A percentile compares a stretch with the other conserved stretches of the same genome.
phyloP scores from a whole-genome alignment of 163 green algal genomes.

The Chlamydomonas reinhardtii region DNA sequence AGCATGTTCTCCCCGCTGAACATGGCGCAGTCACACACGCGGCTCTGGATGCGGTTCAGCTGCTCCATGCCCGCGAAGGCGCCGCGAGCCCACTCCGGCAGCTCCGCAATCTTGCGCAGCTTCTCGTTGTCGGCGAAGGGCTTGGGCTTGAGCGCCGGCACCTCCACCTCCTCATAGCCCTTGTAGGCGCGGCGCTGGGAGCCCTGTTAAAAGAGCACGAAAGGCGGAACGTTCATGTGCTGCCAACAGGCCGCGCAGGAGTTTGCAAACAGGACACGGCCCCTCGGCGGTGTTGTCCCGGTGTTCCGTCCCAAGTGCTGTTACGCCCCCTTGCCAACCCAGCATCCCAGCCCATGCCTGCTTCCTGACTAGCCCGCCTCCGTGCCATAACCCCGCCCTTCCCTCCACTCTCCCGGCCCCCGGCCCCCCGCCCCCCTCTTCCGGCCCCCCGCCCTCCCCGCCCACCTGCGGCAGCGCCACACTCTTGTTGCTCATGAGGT shows the following conservation, averaged over 20 bases:
- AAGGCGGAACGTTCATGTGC: too few species aligned
- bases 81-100: conserved; percentile 91
- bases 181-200: conserved; percentile 90
- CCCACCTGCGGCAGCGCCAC: conserved; percentile 84
- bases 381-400: too few species aligned
- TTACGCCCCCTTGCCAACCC: too few species aligned
- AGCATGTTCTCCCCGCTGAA: conserved; percentile 95
- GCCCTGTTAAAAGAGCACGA: conserved; percentile 49
- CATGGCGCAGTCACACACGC: conserved; percentile 90
- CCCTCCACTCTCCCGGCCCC: too few species aligned
- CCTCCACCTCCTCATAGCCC: conserved; percentile 97
- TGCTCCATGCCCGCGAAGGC: conserved; percentile 88
- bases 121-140: conserved; percentile 86
- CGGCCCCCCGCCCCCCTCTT: too few species aligned
- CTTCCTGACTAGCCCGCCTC: too few species aligned
- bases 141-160: conserved; percentile 94
- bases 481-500: conserved; percentile 89
- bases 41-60: conserved; percentile 96
- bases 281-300: too few species aligned
- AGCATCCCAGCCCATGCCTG: too few species aligned
- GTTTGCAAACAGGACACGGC: too few species aligned
- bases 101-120: conserved; percentile 83
- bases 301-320: too few species aligned
- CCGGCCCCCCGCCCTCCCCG: background rate
- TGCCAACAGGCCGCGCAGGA: too few species aligned